Conservation (phyloP, 257 asterid species). For the Knoxia roxburghii region DNA sequence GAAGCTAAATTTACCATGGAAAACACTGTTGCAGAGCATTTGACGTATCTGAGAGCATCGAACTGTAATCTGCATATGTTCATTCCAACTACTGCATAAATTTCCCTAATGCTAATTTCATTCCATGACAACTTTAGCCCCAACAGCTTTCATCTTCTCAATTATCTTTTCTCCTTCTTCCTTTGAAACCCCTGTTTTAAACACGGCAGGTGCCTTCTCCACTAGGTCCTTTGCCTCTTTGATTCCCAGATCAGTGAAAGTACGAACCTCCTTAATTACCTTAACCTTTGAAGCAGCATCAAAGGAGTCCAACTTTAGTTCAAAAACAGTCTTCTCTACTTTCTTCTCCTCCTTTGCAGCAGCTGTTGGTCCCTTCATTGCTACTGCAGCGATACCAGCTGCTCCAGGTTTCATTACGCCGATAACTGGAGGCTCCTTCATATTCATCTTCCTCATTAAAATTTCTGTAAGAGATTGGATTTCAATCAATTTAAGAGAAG, state of each 20-base stretch:
- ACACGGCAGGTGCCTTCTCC: slow-evolving; percentile 40
- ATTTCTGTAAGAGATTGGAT: slow-evolving; percentile 53
- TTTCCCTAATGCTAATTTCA: slow-evolving; percentile 5
- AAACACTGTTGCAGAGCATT: background rate
- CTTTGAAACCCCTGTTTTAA: slow-evolving; percentile 40
- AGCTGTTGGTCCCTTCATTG: slow-evolving; percentile 28
- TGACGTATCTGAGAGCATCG: background rate
- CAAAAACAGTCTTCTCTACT: slow-evolving; percentile 70
- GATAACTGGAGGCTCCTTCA: slow-evolving; percentile 28
- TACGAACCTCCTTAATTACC: slow-evolving; percentile 53
- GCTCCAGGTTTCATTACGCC: slow-evolving; percentile 58
- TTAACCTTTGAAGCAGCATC: slow-evolving; percentile 70
- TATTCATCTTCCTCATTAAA: slow-evolving; percentile 33
- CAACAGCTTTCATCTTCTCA: slow-evolving; percentile 42
- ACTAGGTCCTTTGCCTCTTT: slow-evolving; percentile 47
- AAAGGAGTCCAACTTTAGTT: slow-evolving; percentile 63
- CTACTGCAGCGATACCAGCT: slow-evolving; percentile 33
- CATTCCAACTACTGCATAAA: background rate
- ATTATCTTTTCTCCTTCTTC: slow-evolving; percentile 44
- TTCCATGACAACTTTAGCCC: slow-evolving; percentile 40
- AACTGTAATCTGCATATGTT: background rate
- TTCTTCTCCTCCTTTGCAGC: slow-evolving; percentile 49
- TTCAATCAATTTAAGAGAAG: slow-evolving; percentile 66
- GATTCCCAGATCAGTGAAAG: slow-evolving; percentile 39
- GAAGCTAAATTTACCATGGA: background rate